These are phyloP conservation scores for Cladorrhinum samala DNA, from an alignment of 495 filamentous ascomycete genomes.

Conservation along the genomic window DNA sequence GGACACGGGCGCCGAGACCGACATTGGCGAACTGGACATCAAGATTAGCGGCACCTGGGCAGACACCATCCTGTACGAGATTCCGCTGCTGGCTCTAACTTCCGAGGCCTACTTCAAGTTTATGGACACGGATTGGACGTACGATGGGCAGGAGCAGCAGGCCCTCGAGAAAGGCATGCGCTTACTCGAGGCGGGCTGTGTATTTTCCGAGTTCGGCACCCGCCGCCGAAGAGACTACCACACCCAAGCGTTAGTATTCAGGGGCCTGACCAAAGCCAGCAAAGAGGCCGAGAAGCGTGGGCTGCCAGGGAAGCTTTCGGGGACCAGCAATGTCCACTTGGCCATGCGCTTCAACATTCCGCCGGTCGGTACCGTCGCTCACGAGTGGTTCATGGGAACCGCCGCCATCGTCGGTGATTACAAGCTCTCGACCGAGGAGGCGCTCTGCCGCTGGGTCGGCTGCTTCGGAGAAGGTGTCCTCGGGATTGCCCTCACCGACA, in stretches of 20 bases:
- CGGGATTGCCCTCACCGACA: constrained; percentile 92
- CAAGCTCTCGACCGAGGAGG: constrained; percentile 70
- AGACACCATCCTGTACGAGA: constrained; percentile 96
- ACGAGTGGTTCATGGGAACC: constrained; percentile 99
- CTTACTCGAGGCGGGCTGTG: constrained; percentile 73
- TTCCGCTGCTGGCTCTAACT: constrained; percentile 82
- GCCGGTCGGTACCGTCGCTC: constrained; percentile 89
- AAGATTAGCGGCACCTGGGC: constrained; percentile 76
- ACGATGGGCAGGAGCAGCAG: constrained; percentile 76
- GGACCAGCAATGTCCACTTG: constrained; percentile 95
- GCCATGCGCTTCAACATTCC: constrained; percentile 81
- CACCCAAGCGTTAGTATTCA: constrained; percentile 87
- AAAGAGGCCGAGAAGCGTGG: constrained; percentile 57
- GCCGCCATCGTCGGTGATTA: constrained; percentile 89
- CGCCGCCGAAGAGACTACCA: constrained; percentile 84
- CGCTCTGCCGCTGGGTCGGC: constrained; percentile 77
- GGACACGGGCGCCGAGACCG: constrained; percentile 60
- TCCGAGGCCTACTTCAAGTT: constrained; percentile 98
- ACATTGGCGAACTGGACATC: constrained; percentile 69
- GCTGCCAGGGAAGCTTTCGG: constrained; percentile 64
- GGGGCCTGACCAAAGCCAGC: constrained; percentile 68
- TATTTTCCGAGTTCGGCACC: constrained; percentile 91
- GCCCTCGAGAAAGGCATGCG: constrained; percentile 70
- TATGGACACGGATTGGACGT: constrained; percentile 81
- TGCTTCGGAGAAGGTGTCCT: constrained; percentile 91